Percentiles rank a stretch among this genome's conserved stretches.
phyloP scores from a whole-genome alignment of 2,329 filamentous ascomycete species.

The Scedosporium dehoogii region DNA sequence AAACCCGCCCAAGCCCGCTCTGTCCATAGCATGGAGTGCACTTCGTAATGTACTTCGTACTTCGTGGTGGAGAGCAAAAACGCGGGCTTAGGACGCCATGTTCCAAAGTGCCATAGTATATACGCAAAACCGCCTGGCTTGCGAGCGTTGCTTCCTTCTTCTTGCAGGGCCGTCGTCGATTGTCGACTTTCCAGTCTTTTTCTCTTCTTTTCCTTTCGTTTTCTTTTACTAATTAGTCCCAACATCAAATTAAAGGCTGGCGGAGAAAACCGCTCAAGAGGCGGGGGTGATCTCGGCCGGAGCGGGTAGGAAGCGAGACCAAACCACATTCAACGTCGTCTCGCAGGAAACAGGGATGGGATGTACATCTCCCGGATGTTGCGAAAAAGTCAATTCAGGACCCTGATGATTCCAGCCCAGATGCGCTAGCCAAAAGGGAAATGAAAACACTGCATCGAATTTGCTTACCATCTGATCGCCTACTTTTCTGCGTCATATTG shows the following conservation, averaged over 20 bases:
- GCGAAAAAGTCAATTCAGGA: neutral
- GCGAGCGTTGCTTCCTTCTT: neutral
- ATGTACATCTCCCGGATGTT: neutral
- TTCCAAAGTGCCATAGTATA: neutral
- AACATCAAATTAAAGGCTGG: neutral
- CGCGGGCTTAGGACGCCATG: neutral
- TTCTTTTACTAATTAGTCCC: neutral
- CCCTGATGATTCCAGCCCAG: neutral
- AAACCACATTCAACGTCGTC: neutral
- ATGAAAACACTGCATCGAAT: neutral
- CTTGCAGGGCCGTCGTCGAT: neutral
- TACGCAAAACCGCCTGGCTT: neutral
- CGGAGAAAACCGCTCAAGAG: neutral
- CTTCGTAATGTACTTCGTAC: neutral
- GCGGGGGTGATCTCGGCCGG: neutral
- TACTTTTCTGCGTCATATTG: neutral
- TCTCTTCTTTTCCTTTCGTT: neutral
- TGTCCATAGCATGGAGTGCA: neutral
- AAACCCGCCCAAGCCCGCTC: neutral
- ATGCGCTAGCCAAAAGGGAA: neutral
- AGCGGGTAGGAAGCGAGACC: neutral
- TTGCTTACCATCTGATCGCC: neutral
- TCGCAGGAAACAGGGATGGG: neutral
- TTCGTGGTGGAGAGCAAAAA: neutral
- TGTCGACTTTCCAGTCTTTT: neutral